Evolutionary conservation across 306 rosid genomes (phyloP).

Genomic region (Prunus dulcis): DNA sequence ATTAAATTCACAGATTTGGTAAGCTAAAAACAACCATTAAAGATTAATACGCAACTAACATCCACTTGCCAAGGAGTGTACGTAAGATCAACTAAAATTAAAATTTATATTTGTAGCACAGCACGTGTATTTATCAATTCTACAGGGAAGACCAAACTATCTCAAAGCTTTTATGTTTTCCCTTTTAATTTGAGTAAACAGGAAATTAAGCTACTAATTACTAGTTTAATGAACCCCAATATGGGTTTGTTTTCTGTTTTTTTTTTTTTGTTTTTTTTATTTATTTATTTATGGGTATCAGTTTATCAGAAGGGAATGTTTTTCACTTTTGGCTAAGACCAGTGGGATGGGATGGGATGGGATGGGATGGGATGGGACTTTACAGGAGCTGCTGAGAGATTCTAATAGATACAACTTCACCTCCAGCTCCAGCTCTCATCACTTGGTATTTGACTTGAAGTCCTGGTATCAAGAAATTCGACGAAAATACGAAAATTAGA

Average conservation of each 20-base stretch:
- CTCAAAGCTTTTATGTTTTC: neutral
- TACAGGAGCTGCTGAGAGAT: constrained; percentile 93
- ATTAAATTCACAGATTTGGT: neutral
- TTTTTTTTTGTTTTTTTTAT: too few relatives aligned
- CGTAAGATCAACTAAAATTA: neutral
- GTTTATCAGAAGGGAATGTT: neutral
- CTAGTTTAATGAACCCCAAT: neutral
- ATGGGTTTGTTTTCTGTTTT: neutral
- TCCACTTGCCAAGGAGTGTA: neutral
- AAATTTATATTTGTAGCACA: neutral
- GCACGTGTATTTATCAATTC: too few relatives aligned
- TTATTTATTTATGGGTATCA: neutral
- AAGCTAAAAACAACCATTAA: too few relatives aligned
- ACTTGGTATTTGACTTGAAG: constrained; percentile 83
- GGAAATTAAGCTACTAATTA: neutral
- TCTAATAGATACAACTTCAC: constrained; percentile 83
- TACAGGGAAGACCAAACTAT: neutral
- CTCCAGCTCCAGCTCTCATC: constrained; percentile 79
- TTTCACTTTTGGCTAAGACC: neutral
- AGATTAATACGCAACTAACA: too few relatives aligned
- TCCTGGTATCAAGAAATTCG: constrained; percentile 43
- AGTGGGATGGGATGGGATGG: constrained; percentile 3
- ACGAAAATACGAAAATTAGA: neutral
- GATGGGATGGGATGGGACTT: constrained; percentile 27
- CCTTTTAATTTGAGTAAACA: neutral